These are phyloP conservation scores for Galeopsis tetrahit DNA, from an alignment of 257 asterid genomes.

Conservation along the genomic window DNA sequence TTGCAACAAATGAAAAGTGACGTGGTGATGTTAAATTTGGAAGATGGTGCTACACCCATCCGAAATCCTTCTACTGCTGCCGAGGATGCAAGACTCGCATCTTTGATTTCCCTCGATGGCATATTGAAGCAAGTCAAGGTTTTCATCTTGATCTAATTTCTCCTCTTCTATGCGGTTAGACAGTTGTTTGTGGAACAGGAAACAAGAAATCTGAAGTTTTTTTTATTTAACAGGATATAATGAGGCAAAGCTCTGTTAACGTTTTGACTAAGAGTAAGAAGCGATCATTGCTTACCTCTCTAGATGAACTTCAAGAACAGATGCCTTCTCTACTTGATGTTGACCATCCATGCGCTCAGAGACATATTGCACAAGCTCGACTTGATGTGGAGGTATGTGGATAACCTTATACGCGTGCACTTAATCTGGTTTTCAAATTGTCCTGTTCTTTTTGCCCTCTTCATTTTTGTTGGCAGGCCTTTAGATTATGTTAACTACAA, in stretches of 20 bases:
- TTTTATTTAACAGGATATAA: conserved; percentile 65
- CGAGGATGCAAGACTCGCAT: conserved; percentile 97
- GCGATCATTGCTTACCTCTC: conserved; percentile 66
- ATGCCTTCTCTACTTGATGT: conserved; percentile 96
- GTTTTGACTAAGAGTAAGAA: conserved; percentile 82
- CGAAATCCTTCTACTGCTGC: conserved; percentile 94
- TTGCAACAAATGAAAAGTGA: conserved; percentile 93
- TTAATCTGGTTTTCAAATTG: conserved; percentile 7
- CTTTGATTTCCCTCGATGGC: conserved; percentile 90
- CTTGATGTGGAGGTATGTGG: conserved; percentile 72
- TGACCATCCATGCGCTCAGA: conserved; percentile 94
- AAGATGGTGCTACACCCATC: conserved; percentile 76
- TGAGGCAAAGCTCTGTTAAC: conserved; percentile 74
- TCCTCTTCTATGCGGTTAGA: conserved; percentile 20
- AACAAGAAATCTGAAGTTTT: conserved; percentile 19
- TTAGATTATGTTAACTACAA: neutral
- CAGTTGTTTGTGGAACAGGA: conserved; percentile 32
- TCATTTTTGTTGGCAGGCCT: neutral
- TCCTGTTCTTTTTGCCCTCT: conserved; percentile 1
- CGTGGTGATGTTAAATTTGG: conserved; percentile 68
- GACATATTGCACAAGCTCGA: conserved; percentile 88
- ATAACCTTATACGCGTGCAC: conserved; percentile 3
- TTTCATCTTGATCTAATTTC: conserved; percentile 31
- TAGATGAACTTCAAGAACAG: conserved; percentile 80
- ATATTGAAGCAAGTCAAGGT: conserved; percentile 95